phyloP scores from a whole-genome alignment of 768 basidiomycete genomes.

The Tylopilus plumbeoviolaceoides region DNA sequence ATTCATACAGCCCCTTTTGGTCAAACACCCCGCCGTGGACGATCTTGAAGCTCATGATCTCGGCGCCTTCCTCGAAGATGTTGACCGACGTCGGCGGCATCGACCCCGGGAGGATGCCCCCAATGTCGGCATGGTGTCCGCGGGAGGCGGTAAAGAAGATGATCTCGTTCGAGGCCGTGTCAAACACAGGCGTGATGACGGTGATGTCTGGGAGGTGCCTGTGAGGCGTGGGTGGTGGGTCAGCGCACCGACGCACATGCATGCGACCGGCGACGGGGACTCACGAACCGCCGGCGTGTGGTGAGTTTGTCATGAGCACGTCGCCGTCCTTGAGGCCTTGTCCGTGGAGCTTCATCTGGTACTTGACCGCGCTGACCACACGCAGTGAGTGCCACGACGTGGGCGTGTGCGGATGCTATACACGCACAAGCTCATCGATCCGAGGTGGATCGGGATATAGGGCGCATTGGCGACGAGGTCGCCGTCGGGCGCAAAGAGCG shows the following conservation, averaged over 20 bases:
- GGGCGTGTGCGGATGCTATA: slow-evolving; percentile 1
- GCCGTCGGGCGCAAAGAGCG: slow-evolving; percentile 91
- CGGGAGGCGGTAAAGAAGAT: slow-evolving; percentile 93
- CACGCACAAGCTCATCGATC: slow-evolving; percentile 87
- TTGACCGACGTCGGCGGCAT: slow-evolving; percentile 94
- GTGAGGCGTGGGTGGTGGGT: neutral
- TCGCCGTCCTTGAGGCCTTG: slow-evolving; percentile 80
- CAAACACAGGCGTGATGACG: slow-evolving; percentile 90
- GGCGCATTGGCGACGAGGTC: slow-evolving; percentile 94
- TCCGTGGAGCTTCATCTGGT: slow-evolving; percentile 78
- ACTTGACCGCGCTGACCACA: slow-evolving; percentile 68
- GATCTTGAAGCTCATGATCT: slow-evolving; percentile 89
- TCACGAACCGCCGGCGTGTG: slow-evolving; percentile 83
- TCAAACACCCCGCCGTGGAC: slow-evolving; percentile 82
- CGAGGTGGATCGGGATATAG: slow-evolving; percentile 83
- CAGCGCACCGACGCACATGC: neutral
- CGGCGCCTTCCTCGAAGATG: slow-evolving; percentile 92
- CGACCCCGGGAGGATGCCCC: slow-evolving; percentile 87
- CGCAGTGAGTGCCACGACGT: neutral
- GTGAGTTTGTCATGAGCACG: slow-evolving; percentile 90
- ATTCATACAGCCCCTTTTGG: slow-evolving; percentile 63
- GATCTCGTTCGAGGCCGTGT: slow-evolving; percentile 57
- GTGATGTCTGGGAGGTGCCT: slow-evolving; percentile 87
- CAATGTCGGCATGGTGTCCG: slow-evolving; percentile 93
- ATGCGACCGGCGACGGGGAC: slow-evolving; percentile 24